Percentiles rank a stretch among this genome's conserved stretches.
Conservation (phyloP, 768 basidiomycete species). For the Lentinula boryana region DNA sequence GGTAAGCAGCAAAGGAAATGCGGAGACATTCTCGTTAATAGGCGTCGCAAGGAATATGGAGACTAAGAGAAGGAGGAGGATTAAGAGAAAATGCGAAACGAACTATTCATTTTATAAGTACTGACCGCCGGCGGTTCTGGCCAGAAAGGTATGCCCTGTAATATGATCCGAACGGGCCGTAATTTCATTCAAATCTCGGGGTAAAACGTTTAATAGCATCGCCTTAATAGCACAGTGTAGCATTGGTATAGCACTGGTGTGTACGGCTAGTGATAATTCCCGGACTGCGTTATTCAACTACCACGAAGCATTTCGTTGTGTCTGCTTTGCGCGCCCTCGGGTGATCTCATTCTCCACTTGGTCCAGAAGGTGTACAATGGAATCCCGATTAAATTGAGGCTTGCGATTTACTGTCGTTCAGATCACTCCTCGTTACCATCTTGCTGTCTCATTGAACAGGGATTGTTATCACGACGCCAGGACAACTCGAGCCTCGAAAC, state of each 20-base stretch:
- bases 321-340: background rate
- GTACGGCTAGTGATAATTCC: background rate
- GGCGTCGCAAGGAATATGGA: background rate
- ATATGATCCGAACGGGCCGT: background rate
- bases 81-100: background rate
- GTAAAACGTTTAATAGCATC: background rate
- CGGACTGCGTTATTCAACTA: too few species aligned
- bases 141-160: background rate
- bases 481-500: too few species aligned
- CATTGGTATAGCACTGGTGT: background rate
- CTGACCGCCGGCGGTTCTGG: background rate
- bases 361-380: background rate
- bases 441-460: background rate
- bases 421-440: background rate
- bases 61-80: background rate
- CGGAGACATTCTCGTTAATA: background rate
- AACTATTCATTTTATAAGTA: background rate
- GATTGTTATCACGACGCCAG: background rate
- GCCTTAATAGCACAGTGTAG: background rate
- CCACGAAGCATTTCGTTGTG: too few species aligned
- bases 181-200: background rate
- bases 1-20: constrained; percentile 5
- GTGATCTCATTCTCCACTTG: background rate
- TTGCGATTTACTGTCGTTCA: background rate
- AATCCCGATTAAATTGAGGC: background rate